Base-by-base conservation (phyloP, 305 asterid species). In the Fraxinus nigra region DNA sequence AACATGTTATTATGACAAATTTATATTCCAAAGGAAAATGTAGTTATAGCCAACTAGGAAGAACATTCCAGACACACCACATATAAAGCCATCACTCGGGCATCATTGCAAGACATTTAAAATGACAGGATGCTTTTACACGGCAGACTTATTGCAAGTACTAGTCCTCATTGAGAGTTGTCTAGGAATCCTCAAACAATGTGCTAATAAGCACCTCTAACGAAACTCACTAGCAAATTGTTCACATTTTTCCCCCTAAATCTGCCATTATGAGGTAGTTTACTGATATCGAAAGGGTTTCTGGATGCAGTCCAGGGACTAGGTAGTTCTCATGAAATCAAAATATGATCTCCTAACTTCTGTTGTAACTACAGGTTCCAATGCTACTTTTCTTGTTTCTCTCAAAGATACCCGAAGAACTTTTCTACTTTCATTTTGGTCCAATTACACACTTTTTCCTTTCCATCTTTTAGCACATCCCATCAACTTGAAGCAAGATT, bases 401-500 rank as follows among this genome's bases (percentile, higher is more conserved):
- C 9, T 14, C 40, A 69, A 30, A 11, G 20, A 69, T 69, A 69
- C 35, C 75, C 40, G 11, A 32, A 30, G 75, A 69, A 30, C 75
- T 69, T 32, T 14, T 28, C 40, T 30, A 30, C 18, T 69, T 69
- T 13, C 38, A 67, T 11, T 67, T 67, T 16, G 24, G 43, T 14
- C 75, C 16, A 3, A 28, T 30, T 14, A 28, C 37, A 67, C 72
- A 9, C 33, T 20, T 10, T 11, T 26, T 26, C 4, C 22, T 9
- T n/a, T 4, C 35, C 73, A 24, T 26, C 35, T 26, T 65, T 65
- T 65, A 24, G 72, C 72, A 63, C 34, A 0, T 20, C 72, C 72
- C 65, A 11, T 69, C 75, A 69, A 69, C 75, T 69, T 69, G 75
- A 69, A 69, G 73, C 73, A 69, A 32, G 20, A 32, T 32, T 69